phyloP scores from a whole-genome alignment of 2,329 filamentous ascomycete species.

The Exophiala aquamarina region DNA sequence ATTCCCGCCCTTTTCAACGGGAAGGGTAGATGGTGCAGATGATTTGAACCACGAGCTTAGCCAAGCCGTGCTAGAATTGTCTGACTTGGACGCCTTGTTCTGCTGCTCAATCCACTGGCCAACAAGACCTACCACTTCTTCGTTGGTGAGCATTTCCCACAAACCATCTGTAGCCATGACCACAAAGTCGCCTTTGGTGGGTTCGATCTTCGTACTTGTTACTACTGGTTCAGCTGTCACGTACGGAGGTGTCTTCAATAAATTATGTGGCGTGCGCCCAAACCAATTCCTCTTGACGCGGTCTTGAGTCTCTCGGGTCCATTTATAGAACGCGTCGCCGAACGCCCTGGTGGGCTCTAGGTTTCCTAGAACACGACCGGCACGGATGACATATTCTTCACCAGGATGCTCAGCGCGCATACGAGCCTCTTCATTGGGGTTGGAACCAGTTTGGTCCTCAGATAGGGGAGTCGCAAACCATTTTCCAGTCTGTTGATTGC shows the following conservation, averaged over 20 bases:
- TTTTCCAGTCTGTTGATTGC: slow-evolving; percentile 70
- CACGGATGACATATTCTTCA: slow-evolving; percentile 76
- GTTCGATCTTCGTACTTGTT: slow-evolving; percentile 88
- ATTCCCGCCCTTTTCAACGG: slow-evolving; percentile 66
- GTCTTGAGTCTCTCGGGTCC: slow-evolving; percentile 80
- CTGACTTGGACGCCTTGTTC: slow-evolving; percentile 34
- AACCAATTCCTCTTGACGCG: slow-evolving; percentile 86
- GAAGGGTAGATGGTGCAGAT: slow-evolving; percentile 57
- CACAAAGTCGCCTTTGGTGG: slow-evolving; percentile 87
- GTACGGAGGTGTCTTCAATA: slow-evolving; percentile 89
- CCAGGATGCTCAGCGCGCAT: slow-evolving; percentile 84
- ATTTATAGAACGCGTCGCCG: slow-evolving; percentile 96
- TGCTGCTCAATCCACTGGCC: slow-evolving; percentile 95
- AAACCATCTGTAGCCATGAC: slow-evolving; percentile 95
- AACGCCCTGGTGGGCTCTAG: slow-evolving; percentile 93
- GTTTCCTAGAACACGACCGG: slow-evolving; percentile 87
- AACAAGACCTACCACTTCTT: slow-evolving; percentile 94
- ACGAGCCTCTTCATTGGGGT: slow-evolving; percentile 77
- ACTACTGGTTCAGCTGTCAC: slow-evolving; percentile 95
- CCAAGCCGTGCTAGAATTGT: slow-evolving; percentile 56
- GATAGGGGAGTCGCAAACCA: slow-evolving; percentile 91
- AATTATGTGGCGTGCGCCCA: slow-evolving; percentile 71
- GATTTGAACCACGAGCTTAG: slow-evolving; percentile 59
- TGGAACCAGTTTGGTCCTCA: slow-evolving; percentile 90
- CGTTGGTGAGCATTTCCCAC: slow-evolving; percentile 99